These are phyloP conservation scores for Ophiostoma angusticollis DNA, from an alignment of 2,329 filamentous ascomycete species.

Conservation along the genomic window DNA sequence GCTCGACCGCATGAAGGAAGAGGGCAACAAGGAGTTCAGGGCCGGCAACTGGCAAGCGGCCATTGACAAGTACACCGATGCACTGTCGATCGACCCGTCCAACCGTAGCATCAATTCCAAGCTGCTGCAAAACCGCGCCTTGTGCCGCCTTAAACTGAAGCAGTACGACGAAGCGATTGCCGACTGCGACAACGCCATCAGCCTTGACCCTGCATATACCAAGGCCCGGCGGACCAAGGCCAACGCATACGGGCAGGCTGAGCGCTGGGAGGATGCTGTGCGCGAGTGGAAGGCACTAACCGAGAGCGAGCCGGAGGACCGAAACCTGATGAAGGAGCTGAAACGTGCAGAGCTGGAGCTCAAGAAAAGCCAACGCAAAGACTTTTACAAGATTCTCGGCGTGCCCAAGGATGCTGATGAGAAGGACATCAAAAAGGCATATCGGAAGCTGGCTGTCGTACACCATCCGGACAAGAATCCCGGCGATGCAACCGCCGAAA, in stretches of 20 bases:
- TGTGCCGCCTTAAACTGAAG: constrained; percentile 74
- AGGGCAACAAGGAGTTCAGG: constrained; percentile 87
- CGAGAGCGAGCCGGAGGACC: constrained; percentile 72
- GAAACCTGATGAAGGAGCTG: constrained; percentile 69
- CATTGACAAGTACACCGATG: constrained; percentile 71
- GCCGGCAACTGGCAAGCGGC: constrained; percentile 65
- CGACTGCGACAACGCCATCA: constrained; percentile 75
- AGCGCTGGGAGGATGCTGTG: constrained; percentile 84
- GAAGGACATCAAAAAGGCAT: constrained; percentile 86
- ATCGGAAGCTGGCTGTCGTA: constrained; percentile 84
- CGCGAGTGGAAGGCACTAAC: constrained; percentile 78
- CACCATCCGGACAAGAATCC: constrained; percentile 98
- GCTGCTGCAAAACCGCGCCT: constrained; percentile 82
- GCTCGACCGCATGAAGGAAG: constrained; percentile 83
- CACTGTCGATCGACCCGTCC: constrained; percentile 69
- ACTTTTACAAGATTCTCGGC: constrained; percentile 96
- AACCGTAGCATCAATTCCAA: constrained; percentile 94
- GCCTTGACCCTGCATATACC: constrained; percentile 69
- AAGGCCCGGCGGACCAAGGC: constrained; percentile 93
- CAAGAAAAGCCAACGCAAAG: constrained; percentile 95
- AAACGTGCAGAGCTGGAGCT: constrained; percentile 84
- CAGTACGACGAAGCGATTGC: constrained; percentile 67
- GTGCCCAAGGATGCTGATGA: constrained; percentile 77
- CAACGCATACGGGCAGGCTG: constrained; percentile 72
- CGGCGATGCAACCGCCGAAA: constrained; percentile 68